phyloP scores from a whole-genome alignment of 495 filamentous ascomycete genomes.

The Tuber indicum region DNA sequence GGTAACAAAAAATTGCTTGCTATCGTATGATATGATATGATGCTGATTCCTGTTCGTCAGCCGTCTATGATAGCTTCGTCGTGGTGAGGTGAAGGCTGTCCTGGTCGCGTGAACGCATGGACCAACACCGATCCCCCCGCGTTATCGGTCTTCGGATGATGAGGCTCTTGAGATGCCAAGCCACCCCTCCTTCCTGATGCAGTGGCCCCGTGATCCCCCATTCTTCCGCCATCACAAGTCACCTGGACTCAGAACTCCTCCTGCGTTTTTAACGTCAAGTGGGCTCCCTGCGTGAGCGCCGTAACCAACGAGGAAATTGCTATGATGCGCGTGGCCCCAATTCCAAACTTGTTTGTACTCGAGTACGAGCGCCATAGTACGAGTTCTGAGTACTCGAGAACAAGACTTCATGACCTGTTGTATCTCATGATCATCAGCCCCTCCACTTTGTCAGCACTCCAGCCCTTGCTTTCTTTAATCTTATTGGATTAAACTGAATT shows the following conservation, averaged over 20 bases:
- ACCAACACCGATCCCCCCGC: background rate
- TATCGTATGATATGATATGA: no score
- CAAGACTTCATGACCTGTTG: background rate
- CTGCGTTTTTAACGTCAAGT: background rate
- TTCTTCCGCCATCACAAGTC: background rate
- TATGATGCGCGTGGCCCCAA: background rate
- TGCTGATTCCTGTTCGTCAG: no score
- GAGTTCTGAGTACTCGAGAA: no score
- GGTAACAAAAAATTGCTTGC: no score
- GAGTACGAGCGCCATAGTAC: no score
- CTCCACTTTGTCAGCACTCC: background rate
- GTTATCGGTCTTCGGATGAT: background rate
- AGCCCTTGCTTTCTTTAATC: no score
- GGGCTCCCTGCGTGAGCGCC: background rate
- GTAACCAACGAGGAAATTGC: background rate
- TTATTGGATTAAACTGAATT: no score
- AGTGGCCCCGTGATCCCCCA: background rate
- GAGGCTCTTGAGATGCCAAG: background rate
- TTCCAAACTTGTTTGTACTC: background rate
- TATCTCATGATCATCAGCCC: background rate
- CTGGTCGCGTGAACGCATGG: background rate
- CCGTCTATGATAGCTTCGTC: no score
- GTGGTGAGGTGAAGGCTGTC: no score
- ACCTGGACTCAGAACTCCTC: background rate
- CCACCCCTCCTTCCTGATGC: background rate